Evolutionary conservation across 805 yeast species (phyloP).

Genomic region (Saturnispora gosingensis): DNA sequence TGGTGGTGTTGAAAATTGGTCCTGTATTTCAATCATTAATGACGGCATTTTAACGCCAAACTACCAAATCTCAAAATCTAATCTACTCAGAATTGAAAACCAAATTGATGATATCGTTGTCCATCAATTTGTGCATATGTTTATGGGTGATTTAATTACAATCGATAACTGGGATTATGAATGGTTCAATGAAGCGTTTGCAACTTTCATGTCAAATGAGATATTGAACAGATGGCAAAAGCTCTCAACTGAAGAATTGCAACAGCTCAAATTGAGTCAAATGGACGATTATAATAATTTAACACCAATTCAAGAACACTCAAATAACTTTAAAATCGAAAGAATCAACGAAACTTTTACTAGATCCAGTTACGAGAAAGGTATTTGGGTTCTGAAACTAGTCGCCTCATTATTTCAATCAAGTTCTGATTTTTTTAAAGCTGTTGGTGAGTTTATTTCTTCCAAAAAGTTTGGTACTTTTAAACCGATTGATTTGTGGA

Average conservation of each 20-base stretch:
- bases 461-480: slow-evolving; percentile 30
- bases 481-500: slow-evolving; percentile 49
- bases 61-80: slow-evolving; percentile 15
- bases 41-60: slow-evolving; percentile 38
- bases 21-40: slow-evolving; percentile 51
- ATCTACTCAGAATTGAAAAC: slow-evolving; percentile 13
- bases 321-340: slow-evolving; percentile 27
- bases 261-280: slow-evolving; percentile 25
- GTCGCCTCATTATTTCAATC: slow-evolving; percentile 34
- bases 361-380: slow-evolving; percentile 47
- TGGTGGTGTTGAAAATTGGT: slow-evolving; percentile 79
- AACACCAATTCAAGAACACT: slow-evolving; percentile 26
- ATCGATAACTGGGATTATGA: slow-evolving; percentile 60
- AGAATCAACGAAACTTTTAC: slow-evolving; percentile 41
- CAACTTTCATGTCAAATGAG: slow-evolving; percentile 54
- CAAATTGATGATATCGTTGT: slow-evolving; percentile 46
- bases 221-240: slow-evolving; percentile 31
- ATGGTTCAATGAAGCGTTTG: slow-evolving; percentile 74
- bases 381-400: slow-evolving; percentile 47
- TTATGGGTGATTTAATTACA: slow-evolving; percentile 63
- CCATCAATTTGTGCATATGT: slow-evolving; percentile 73
- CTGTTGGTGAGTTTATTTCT: slow-evolving; percentile 32
- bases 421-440: slow-evolving; percentile 25
- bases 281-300: slow-evolving; percentile 27
- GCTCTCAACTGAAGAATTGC: slow-evolving; percentile 22